Conservation (phyloP, 805 yeast genomes). For the Vanderwaltozyma tropicalis region DNA sequence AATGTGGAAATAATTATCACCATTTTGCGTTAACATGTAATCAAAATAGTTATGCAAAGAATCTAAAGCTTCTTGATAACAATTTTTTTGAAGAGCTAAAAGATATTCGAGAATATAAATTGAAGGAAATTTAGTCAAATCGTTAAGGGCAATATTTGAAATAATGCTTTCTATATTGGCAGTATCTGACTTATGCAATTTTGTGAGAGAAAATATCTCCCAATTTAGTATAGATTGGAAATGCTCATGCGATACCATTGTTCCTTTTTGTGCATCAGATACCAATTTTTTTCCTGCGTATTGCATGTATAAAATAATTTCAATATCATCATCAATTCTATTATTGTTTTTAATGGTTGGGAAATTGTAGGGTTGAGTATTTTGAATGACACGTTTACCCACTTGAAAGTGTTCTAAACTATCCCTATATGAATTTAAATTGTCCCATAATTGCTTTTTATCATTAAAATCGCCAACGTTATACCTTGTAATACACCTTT, state of each 20-base stretch:
- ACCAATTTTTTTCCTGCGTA: neutral
- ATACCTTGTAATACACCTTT: conserved; percentile 4
- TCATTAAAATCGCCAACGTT: conserved; percentile 5
- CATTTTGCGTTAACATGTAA: conserved; percentile 59
- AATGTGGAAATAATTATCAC: conserved; percentile 60
- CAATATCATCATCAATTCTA: neutral
- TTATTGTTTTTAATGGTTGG: neutral
- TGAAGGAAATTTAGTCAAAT: conserved; percentile 19
- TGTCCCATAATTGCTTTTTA: conserved; percentile 5
- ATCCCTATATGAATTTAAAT: conserved; percentile 1
- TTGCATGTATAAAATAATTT: neutral
- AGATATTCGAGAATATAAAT: conserved; percentile 18
- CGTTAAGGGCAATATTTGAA: conserved; percentile 4
- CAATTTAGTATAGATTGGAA: conserved; percentile 17
- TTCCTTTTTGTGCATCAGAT: neutral
- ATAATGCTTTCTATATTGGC: neutral
- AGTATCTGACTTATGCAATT: neutral
- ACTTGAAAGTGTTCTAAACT: neutral
- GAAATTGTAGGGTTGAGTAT: neutral
- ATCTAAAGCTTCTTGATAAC: conserved; percentile 34
- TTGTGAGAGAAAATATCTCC: conserved; percentile 7
- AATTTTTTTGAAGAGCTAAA: conserved; percentile 6
- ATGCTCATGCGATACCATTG: conserved; percentile 11
- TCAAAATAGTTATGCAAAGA: conserved; percentile 56
- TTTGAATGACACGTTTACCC: neutral